These are phyloP conservation scores for Boletellus sp. DNA, from an alignment of 1,284 basidiomycete genomes.

Conservation along the genomic window DNA sequence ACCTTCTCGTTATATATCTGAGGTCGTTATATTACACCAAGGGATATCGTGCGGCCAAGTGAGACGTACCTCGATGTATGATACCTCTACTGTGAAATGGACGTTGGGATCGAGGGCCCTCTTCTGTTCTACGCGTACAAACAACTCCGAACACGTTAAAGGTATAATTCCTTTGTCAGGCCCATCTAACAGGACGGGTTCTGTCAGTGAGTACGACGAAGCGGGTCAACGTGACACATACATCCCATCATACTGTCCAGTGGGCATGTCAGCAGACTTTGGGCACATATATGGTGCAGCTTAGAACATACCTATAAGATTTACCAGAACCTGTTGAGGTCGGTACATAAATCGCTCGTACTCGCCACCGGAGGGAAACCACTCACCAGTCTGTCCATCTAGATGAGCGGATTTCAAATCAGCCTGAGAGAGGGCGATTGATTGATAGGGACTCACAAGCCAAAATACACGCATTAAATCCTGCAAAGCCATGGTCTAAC, in stretches of 20 bases:
- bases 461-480: conserved; percentile 97
- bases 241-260: conserved; percentile 93
- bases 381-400: conserved; percentile 86
- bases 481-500: conserved; percentile 91
- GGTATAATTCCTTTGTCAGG: conserved; percentile 97
- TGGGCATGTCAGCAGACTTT: conserved; percentile 3
- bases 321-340: conserved; percentile 73
- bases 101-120: conserved; percentile 64
- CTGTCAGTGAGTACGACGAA: conserved; percentile 17
- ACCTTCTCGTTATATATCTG: conserved; percentile 99
- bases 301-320: conserved; percentile 70
- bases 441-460: conserved; percentile 72
- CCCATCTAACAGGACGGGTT: conserved; percentile 61
- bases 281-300: not conserved
- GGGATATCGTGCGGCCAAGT: not conserved
- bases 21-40: not conserved
- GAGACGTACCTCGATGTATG: conserved; percentile 82
- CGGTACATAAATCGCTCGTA: conserved; percentile 10
- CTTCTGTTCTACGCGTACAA: conserved; percentile 77
- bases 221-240: conserved; percentile 42
- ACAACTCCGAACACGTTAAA: conserved; percentile 90
- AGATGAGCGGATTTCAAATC: not conserved
- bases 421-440: conserved; percentile 1
- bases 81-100: conserved; percentile 90
- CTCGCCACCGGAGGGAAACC: conserved; percentile 1